phyloP scores from a whole-genome alignment of 1,284 basidiomycete species.

The Apiotrichum gamsii region DNA sequence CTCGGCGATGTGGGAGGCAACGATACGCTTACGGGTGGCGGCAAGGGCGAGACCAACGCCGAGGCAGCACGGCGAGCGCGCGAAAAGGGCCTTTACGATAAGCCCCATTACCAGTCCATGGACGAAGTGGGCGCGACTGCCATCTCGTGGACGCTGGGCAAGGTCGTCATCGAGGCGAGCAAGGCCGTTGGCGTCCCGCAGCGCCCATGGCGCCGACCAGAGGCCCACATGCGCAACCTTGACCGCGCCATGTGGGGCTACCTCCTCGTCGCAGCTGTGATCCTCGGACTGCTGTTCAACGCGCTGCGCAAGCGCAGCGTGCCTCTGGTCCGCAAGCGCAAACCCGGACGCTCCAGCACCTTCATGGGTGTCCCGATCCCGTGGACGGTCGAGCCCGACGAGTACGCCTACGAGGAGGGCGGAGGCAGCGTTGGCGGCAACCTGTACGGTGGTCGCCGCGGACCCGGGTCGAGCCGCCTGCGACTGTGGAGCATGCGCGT shows the following conservation, averaged over 20 bases:
- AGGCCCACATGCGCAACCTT: background rate
- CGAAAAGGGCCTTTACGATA: slow-evolving; percentile 61
- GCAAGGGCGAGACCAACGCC: slow-evolving; percentile 52
- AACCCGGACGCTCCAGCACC: background rate
- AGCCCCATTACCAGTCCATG: slow-evolving; percentile 74
- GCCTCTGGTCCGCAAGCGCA: background rate
- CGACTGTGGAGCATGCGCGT: slow-evolving; percentile 8
- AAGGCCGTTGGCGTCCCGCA: slow-evolving; percentile 50
- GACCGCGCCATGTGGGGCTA: slow-evolving; percentile 29
- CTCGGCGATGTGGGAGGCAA: slow-evolving; percentile 76
- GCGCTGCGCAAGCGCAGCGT: slow-evolving; percentile 1
- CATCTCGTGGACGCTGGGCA: slow-evolving; percentile 95
- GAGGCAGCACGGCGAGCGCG: slow-evolving; percentile 66
- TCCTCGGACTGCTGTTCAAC: slow-evolving; percentile 14
- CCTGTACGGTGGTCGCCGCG: background rate
- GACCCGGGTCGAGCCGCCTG: slow-evolving; percentile 6
- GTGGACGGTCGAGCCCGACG: background rate
- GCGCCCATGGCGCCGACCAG: background rate
- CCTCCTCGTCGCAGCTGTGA: slow-evolving; percentile 21
- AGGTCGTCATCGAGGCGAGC: slow-evolving; percentile 95
- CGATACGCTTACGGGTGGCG: slow-evolving; percentile 49
- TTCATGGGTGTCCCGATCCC: background rate
- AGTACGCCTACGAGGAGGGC: slow-evolving; percentile 3
- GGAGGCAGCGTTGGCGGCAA: background rate
- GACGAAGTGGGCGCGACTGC: slow-evolving; percentile 86